A percentile compares a stretch with the other conserved stretches of the same genome.
Evolutionary conservation across 2,329 filamentous ascomycete species (phyloP).

Genomic region (Fusarium sublunatum): DNA sequence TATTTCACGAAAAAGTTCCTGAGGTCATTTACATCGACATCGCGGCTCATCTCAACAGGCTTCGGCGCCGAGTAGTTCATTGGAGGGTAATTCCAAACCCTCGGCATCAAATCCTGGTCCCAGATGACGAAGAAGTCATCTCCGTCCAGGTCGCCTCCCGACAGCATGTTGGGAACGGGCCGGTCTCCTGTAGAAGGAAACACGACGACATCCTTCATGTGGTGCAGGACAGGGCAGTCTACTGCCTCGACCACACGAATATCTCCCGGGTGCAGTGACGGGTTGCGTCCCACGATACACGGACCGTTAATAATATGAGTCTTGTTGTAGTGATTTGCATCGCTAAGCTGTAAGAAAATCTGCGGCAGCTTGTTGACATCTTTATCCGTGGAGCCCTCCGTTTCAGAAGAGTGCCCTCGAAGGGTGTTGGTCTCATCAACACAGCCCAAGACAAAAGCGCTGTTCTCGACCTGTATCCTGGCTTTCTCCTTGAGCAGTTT

Average conservation of each 20-base stretch:
- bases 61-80: conserved; percentile 79
- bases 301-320: conserved; percentile 77
- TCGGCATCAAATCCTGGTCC: conserved; percentile 79
- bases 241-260: conserved; percentile 89
- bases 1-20: conserved; percentile 89
- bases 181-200: conserved; percentile 85
- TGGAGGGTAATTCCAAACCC: conserved; percentile 75
- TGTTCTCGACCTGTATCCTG: conserved; percentile 81
- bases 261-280: conserved; percentile 92
- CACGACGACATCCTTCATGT: conserved; percentile 87
- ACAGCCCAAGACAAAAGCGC: conserved; percentile 88
- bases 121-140: conserved; percentile 97
- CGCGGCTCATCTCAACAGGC: conserved; percentile 65
- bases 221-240: conserved; percentile 75
- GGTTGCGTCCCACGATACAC: conserved; percentile 90
- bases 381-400: conserved; percentile 54
- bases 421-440: conserved; percentile 85
- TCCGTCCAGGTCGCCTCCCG: conserved; percentile 93
- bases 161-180: conserved; percentile 92
- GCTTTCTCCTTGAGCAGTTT: conserved; percentile 95
- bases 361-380: conserved; percentile 74
- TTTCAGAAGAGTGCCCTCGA: conserved; percentile 72
- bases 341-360: conserved; percentile 87
- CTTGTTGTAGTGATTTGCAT: conserved; percentile 61
- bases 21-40: conserved; percentile 79